These are phyloP conservation scores for Arthrobotrys musiformis DNA, from an alignment of 2,329 filamentous ascomycete species.

Conservation along the genomic window DNA sequence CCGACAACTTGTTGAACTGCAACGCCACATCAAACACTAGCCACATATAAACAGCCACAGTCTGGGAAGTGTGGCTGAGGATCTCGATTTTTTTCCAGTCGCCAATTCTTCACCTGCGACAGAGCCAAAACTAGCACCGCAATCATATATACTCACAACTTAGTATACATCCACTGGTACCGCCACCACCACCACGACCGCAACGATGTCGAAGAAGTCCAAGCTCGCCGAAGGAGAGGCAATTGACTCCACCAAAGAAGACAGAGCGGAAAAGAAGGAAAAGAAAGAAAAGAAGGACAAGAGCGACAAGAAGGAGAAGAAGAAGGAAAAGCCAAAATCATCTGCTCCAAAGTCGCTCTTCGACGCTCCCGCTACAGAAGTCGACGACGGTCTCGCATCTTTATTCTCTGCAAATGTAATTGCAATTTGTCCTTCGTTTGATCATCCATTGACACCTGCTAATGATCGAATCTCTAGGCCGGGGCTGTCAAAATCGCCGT, in stretches of 20 bases:
- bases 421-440: neutral
- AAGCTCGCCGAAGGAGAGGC: constrained; percentile 21
- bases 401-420: constrained; percentile 44
- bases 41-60: constrained; percentile 38
- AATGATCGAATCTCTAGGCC: constrained; percentile 12
- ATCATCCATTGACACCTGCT: neutral
- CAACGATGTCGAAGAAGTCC: constrained; percentile 47
- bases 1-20: neutral
- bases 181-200: neutral
- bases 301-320: constrained; percentile 25
- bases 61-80: constrained; percentile 21
- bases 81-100: constrained; percentile 33
- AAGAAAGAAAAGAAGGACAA: constrained; percentile 45
- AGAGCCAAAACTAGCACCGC: neutral
- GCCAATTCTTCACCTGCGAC: constrained; percentile 24
- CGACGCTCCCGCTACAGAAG: constrained; percentile 12
- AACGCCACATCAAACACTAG: neutral
- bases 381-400: constrained; percentile 46
- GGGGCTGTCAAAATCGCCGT: constrained; percentile 33
- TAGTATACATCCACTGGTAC: too few species aligned
- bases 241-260: constrained; percentile 22
- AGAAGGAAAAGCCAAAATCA: neutral
- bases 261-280: constrained; percentile 18
- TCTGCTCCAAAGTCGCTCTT: constrained; percentile 42
- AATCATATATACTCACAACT: neutral